Conservation (phyloP, 208 protist genomes). For the Endotrypanum monterogeii region DNA sequence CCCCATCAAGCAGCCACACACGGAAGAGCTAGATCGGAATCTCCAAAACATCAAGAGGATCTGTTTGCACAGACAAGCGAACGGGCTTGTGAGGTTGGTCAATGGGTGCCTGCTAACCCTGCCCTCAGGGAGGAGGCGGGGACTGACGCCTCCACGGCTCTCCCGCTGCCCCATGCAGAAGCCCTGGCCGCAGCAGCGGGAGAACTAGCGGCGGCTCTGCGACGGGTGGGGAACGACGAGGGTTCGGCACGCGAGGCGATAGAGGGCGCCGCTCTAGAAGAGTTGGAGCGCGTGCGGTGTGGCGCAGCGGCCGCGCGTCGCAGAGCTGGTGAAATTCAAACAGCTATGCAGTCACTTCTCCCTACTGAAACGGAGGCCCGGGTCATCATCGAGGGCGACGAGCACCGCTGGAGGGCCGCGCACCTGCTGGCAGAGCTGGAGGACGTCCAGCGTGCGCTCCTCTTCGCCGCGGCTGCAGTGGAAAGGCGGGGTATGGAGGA, state of each 20-base stretch:
- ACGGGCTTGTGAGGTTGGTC: background rate
- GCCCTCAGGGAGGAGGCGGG: background rate
- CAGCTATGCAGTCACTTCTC: background rate
- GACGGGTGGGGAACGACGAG: constrained; percentile 7
- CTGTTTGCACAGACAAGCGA: background rate
- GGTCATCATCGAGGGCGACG: background rate
- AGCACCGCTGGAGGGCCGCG: background rate
- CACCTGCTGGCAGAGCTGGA: background rate
- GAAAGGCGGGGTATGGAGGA: constrained; percentile 1
- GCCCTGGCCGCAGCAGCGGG: background rate
- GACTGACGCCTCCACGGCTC: background rate
- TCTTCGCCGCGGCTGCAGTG: background rate
- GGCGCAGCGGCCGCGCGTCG: background rate
- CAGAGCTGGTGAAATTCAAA: background rate
- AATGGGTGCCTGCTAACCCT: background rate
- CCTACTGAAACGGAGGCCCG: background rate
- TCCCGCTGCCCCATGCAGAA: background rate
- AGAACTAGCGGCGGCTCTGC: constrained; percentile 2
- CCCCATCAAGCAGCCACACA: background rate
- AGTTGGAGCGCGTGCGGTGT: background rate
- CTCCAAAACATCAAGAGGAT: background rate
- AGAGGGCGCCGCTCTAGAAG: background rate
- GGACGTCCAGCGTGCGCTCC: background rate
- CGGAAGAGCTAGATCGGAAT: background rate
- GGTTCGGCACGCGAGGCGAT: background rate